Evolutionary conservation across 192 early-diverging fungal species (phyloP).

Genomic region (Jimgerdemannia flammicorona): DNA sequence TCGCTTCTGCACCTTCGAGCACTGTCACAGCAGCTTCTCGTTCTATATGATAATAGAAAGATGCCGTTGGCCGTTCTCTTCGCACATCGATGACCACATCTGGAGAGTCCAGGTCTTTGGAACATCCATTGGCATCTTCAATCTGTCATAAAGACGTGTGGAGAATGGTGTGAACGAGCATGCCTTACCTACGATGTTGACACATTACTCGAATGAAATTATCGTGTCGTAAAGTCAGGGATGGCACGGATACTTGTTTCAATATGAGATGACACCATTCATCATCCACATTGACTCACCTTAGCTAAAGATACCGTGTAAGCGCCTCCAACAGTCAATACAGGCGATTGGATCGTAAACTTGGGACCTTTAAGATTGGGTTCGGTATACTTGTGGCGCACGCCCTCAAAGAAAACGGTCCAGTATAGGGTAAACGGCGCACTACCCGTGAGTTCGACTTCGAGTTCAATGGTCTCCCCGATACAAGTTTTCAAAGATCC

Average conservation of each 20-base stretch:
- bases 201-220: not conserved
- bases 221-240: no score
- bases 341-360: slow-evolving; percentile 27
- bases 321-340: slow-evolving; percentile 24
- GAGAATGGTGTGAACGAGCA: not conserved
- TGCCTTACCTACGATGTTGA: not conserved
- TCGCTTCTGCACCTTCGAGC: slow-evolving; percentile 22
- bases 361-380: slow-evolving; percentile 18
- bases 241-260: no score
- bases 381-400: slow-evolving; percentile 13
- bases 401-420: slow-evolving; percentile 25
- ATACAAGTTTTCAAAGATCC: slow-evolving; percentile 27
- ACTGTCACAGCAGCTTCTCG: slow-evolving; percentile 14
- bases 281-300: slow-evolving; percentile 7
- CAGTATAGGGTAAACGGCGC: slow-evolving; percentile 33
- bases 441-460: slow-evolving; percentile 30
- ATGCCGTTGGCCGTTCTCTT: slow-evolving; percentile 36
- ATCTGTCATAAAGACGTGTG: slow-evolving; percentile 12
- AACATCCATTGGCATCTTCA: slow-evolving; percentile 34
- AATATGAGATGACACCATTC: no score
- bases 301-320: slow-evolving; percentile 37
- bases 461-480: slow-evolving; percentile 26
- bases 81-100: slow-evolving; percentile 40
- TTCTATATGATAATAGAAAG: slow-evolving; percentile 22
- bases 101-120: slow-evolving; percentile 26